Evolutionary conservation across 1,139 yeast genomes (phyloP).

Genomic region (Yamadazyma blattariae): DNA sequence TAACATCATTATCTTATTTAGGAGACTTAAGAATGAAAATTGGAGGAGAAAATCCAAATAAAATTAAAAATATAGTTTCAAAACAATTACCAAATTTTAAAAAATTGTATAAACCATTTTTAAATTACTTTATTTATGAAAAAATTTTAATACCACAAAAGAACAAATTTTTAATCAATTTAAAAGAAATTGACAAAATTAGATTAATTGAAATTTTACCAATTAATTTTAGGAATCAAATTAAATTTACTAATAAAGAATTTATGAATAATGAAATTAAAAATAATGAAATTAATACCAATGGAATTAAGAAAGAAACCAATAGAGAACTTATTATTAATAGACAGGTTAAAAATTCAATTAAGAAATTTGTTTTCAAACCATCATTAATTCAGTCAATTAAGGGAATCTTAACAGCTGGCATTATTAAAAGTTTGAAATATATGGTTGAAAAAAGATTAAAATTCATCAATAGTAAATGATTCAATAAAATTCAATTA

Average conservation of each 20-base stretch:
- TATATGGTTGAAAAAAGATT: conserved; percentile 76
- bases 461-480: too few species aligned
- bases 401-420: conserved; percentile 88
- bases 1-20: conserved; percentile 78
- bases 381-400: conserved; percentile 75
- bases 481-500: too few species aligned
- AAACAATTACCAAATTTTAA: conserved; percentile 73
- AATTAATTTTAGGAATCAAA: conserved; percentile 49
- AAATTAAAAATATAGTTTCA: conserved; percentile 77
- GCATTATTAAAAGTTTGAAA: conserved; percentile 63
- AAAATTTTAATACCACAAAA: conserved; percentile 15
- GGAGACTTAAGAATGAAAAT: conserved; percentile 89
- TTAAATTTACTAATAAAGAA: too few species aligned
- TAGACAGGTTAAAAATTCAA: too few species aligned
- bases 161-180: conserved; percentile 16
- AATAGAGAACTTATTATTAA: too few species aligned
- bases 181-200: conserved; percentile 20
- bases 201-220: conserved; percentile 47
- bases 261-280: too few species aligned
- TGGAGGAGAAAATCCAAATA: conserved; percentile 91
- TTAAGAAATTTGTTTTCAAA: conserved; percentile 38
- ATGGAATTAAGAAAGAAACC: background rate
- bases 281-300: background rate
- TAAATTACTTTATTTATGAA: conserved; percentile 22
- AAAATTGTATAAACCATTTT: conserved; percentile 66